A percentile compares a stretch with the other conserved stretches of the same genome.
These are phyloP conservation scores for Ambrosia trifida DNA, from an alignment of 129 eudicot genomes.

Conservation along the genomic window DNA sequence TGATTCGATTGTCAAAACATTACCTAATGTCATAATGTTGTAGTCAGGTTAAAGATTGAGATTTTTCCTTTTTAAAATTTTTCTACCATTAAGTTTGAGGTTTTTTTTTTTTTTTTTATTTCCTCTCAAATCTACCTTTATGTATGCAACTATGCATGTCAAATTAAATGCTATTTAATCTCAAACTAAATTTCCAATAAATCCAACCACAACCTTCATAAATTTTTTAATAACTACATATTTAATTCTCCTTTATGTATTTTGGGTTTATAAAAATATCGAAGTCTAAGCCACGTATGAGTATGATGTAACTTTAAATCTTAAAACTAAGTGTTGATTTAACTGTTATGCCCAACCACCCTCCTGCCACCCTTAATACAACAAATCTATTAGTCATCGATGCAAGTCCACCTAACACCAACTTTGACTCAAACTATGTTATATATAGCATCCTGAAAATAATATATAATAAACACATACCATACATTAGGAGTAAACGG, in stretches of 20 bases:
- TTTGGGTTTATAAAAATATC: background rate
- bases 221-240: constrained; percentile 4
- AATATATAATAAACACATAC: background rate
- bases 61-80: no score
- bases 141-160: background rate
- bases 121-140: no score
- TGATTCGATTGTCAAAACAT: no score
- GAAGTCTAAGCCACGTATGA: no score
- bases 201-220: background rate
- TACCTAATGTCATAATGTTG: no score
- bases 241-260: constrained; percentile 13
- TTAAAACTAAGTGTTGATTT: background rate
- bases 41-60: no score
- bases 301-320: background rate
- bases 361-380: background rate
- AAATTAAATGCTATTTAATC: constrained; percentile 11
- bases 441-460: background rate
- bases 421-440: background rate
- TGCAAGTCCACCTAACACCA: constrained; percentile 9
- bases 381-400: background rate
- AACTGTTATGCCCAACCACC: constrained; percentile 11
- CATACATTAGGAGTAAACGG: background rate
- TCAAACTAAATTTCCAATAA: constrained; percentile 16
- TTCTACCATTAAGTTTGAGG: no score
- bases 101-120: no score